Base-by-base conservation (phyloP, 352 stramenopile genomes). In the Phytophthora cryptogea region DNA sequence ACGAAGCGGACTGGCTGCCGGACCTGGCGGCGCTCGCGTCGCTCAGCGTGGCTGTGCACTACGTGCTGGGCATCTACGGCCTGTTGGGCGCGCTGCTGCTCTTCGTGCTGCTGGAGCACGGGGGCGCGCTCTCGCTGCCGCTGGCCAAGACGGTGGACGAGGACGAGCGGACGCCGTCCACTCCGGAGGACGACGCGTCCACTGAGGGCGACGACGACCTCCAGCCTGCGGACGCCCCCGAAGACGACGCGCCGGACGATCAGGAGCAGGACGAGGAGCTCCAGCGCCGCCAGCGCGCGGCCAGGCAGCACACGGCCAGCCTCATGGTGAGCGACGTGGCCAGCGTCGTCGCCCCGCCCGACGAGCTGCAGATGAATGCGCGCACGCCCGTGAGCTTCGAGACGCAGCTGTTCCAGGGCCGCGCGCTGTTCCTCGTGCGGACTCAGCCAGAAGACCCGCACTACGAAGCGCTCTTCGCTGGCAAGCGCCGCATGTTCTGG, bases 371-470 rank as follows among this genome's bases (percentile, higher is more conserved):
- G 14, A 74, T 92, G 66, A 95, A 93, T 61, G 71, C 80, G 4
- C 71, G 63, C 33, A 49, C 66, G 26, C 83, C 86, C 8, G 67
- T 93, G 13, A 44, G 71, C 10, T 94, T 97, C 56, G 86, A 96
- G 70, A 97, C 91, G 26, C 85, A 94, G 7, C 80, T 96, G 46
- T 97, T 96, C 52, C 51, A 53, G 0, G 90, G 90, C 4, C 72
- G 81, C 32, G 84, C 86, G 36, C 66, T 90, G 20, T 96, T 97
- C 32, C 67, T 97, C 17, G 74, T 96, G 61, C 86, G 80, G 26
- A 95, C 89, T 23, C 31, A 69, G 36, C 86, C 88, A 0, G 63
- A 83, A 28, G 71, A 89, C 36, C 49, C 77, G 9, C 64, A 68
- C 23, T 92, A 86, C 59, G 54, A 59, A 8, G 55, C 64, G 44